Evolutionary conservation across 768 basidiomycete species (phyloP), one percentile per base, ranked within the genome.

Genomic region (Tylopilus subfusipes): DNA sequence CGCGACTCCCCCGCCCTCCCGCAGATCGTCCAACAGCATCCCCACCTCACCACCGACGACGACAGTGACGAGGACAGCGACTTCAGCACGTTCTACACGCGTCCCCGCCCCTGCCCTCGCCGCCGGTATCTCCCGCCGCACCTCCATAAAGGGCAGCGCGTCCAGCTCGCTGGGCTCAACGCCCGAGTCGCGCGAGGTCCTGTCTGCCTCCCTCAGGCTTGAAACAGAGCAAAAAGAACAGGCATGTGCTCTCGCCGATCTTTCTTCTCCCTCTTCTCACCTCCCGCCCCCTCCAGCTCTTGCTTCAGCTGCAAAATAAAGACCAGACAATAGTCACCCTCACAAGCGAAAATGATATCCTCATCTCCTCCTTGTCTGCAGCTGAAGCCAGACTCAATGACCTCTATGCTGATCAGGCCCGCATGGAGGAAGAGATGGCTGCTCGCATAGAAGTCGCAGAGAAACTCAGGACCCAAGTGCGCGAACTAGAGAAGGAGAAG

Each of bases 401-500:
- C 61, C 77, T 92, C 47, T 92, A 92, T 64, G 76, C 85, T 13
- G 91, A 93, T 60, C 90, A 93, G 68, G 76, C 80, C 53, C 82
- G 91, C 57, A 85, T 83, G 73, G 93, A 95, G 69, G 78, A 84
- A 56, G 90, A 94, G 62, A 74, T 94, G 70, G 84, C 84, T 24
- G 84, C 89, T 33, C 84, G 88, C 44, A 84, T 91, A 60, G 90
- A 93, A 61, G 83, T 93, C 34, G 75, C 84, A 34, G 91, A 93
- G 56, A 93, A 93, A 69, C 77, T 95, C 48, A 76, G 93, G 54
- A 70, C 77, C 18, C 89, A 94, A 70, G 80, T 92, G 39, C 85
- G 87, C 58, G 92, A 93, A 55, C 72, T 94, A 19, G 93, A 95
- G 74, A 91, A 84, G 71, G 93, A 95, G 72, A 93, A 90, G 71